Evolutionary conservation across 176 grass and related monocot species (phyloP), one percentile per base, ranked within the genome.

Genomic region (Miscanthus lutarioriparius): DNA sequence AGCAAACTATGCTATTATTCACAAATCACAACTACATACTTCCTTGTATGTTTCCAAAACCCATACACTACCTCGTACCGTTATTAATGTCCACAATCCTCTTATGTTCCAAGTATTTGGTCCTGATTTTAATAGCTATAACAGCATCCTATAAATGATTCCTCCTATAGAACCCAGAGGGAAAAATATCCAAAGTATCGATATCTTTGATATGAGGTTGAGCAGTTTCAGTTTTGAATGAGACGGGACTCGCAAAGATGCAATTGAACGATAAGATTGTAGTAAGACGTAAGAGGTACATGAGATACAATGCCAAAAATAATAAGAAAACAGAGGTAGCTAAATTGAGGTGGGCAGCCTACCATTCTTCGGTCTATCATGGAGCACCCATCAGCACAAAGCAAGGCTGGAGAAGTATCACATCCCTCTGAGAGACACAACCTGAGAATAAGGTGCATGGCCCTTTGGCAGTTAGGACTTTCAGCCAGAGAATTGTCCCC

Each of bases 321-420:
- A 33, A 33, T 33, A 33, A 33, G 75, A 44, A 71, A 61, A 51
- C 19, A 71, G 15, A n/a, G 56, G 48, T 81, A 58, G 64, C 73
- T 69, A 12, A 37, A 69, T 79, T 71, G 28, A 80, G 38, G n/a
- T 36, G 67, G 27, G 59, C 28, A 47, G 64, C 61, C 39, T 83
- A 97, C 95, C 95, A 97, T 97, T 85, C 90, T 88, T 33, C 92
- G 86, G 80, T 97, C 92, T 64, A 97, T 89, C 95, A 94, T 94
- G 80, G 92, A 92, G 77, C 95, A 97, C 13, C 95, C 95, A 78
- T 97, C 92, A 56, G 95, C 84, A 86, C 92, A 97, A 67, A 94
- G 89, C 86, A 97, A 88, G 12, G 92, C 90, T 43, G 95, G 95
- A 84, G 93, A 97, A 48, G 92, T 97, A 87, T 97, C 95, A 89